Evolutionary conservation across 352 stramenopile genomes (phyloP).

Genomic region (Pythium aquatile): DNA sequence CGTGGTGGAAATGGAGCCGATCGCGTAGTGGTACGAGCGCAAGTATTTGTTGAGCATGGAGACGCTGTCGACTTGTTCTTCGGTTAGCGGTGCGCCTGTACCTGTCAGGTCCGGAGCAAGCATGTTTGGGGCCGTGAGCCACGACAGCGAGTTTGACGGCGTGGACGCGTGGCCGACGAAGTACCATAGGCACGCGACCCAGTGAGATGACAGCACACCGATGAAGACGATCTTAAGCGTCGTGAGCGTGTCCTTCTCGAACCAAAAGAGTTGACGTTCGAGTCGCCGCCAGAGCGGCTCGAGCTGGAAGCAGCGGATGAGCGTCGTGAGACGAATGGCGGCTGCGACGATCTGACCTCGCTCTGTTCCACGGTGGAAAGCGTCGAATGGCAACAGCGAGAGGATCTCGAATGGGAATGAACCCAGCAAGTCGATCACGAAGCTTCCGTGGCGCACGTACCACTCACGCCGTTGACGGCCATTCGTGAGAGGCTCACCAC

Average conservation of each 20-base stretch:
- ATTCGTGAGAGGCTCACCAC: conserved; percentile 17
- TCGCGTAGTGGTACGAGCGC: conserved; percentile 32
- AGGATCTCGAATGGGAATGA: conserved; percentile 31
- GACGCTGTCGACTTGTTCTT: conserved; percentile 13
- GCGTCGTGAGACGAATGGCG: conserved; percentile 25
- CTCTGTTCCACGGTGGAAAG: conserved; percentile 12
- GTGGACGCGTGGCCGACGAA: conserved; percentile 19
- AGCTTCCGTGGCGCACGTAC: conserved; percentile 28
- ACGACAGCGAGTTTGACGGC: conserved; percentile 22
- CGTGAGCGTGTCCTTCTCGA: conserved; percentile 26
- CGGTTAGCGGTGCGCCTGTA: conserved; percentile 4
- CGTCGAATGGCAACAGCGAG: conserved; percentile 22
- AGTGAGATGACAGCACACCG: conserved; percentile 29
- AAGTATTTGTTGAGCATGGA: conserved; percentile 35
- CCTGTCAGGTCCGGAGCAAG: conserved; percentile 18
- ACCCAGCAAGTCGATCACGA: conserved; percentile 25
- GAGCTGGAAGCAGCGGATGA: conserved; percentile 32
- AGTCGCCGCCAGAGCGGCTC: conserved; percentile 32
- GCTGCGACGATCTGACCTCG: conserved; percentile 16
- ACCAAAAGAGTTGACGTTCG: conserved; percentile 25
- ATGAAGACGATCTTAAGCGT: conserved; percentile 31
- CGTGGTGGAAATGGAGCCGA: conserved; percentile 32
- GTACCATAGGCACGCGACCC: conserved; percentile 32
- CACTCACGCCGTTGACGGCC: conserved; percentile 11
- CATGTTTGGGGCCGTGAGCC: conserved; percentile 28